These are phyloP conservation scores for Cryptococcus jaspeensis DNA, from an alignment of 1,284 basidiomycete species.

Conservation along the genomic window DNA sequence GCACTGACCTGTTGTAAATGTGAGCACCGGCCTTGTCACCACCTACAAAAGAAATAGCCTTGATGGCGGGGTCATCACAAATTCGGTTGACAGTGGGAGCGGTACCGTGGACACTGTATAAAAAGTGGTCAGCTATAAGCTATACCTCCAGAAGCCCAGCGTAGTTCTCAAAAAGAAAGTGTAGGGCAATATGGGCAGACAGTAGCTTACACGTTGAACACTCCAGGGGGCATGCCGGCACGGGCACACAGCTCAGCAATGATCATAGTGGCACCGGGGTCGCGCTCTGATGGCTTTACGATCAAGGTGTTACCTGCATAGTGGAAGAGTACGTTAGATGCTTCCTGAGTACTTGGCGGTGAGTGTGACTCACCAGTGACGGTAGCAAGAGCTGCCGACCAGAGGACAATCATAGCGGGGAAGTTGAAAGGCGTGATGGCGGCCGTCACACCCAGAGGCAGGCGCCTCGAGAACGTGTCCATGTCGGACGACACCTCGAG, in stretches of 20 bases:
- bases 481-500: conserved; percentile 95
- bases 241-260: conserved; percentile 89
- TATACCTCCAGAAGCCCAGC: too few species aligned
- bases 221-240: conserved; percentile 67
- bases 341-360: neutral
- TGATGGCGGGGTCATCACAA: conserved; percentile 87
- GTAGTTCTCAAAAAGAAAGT: too few species aligned
- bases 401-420: conserved; percentile 87
- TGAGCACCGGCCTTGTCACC: conserved; percentile 90
- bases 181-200: neutral
- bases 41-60: conserved; percentile 96
- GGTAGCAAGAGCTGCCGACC: conserved; percentile 74
- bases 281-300: conserved; percentile 93
- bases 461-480: conserved; percentile 67
- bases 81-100: conserved; percentile 89
- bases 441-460: conserved; percentile 64
- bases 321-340: neutral
- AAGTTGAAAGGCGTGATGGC: conserved; percentile 79
- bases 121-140: conserved; percentile 43
- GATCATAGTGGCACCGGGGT: conserved; percentile 96
- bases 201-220: conserved; percentile 65
- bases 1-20: conserved; percentile 91
- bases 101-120: conserved; percentile 72
- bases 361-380: conserved; percentile 33
- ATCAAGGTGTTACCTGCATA: conserved; percentile 89